These are phyloP conservation scores for Arabis hirsuta DNA, from an alignment of 345 rosid genomes.

Conservation along the genomic window DNA sequence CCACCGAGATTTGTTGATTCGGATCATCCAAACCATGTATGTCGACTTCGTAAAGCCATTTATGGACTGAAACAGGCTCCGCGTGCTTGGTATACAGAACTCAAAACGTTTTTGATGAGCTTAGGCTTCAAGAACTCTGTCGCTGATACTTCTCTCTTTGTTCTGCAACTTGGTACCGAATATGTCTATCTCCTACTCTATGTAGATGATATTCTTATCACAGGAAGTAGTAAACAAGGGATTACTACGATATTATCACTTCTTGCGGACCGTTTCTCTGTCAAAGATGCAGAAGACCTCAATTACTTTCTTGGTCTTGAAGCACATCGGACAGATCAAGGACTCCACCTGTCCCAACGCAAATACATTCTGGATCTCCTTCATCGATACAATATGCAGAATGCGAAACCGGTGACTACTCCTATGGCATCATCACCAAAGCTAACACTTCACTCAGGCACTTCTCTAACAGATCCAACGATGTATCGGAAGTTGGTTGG, in stretches of 20 bases:
- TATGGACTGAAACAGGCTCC: background rate
- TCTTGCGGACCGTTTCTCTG: too few relatives aligned
- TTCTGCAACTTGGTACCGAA: rapidly evolving
- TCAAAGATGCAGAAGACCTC: too few relatives aligned
- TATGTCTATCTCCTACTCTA: too few relatives aligned
- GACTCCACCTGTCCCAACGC: too few relatives aligned
- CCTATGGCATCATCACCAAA: background rate
- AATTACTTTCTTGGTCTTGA: too few relatives aligned
- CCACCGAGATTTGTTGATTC: background rate
- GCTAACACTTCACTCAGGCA: too few relatives aligned
- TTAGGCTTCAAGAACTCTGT: background rate
- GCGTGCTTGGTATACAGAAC: background rate
- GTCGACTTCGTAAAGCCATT: background rate
- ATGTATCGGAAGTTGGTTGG: background rate
- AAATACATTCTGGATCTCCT: too few relatives aligned
- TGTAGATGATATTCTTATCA: too few relatives aligned
- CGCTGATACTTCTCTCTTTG: rapidly evolving
- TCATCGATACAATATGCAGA: background rate
- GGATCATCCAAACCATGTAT: rapidly evolving
- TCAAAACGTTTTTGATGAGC: rapidly evolving
- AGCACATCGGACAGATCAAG: too few relatives aligned
- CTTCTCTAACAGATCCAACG: background rate
- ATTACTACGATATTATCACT: too few relatives aligned
- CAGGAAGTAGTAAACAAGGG: too few relatives aligned
- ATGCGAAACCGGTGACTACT: background rate